Conservation (phyloP, 192 early-diverging fungal genomes). For the Allomyces macrogynus region DNA sequence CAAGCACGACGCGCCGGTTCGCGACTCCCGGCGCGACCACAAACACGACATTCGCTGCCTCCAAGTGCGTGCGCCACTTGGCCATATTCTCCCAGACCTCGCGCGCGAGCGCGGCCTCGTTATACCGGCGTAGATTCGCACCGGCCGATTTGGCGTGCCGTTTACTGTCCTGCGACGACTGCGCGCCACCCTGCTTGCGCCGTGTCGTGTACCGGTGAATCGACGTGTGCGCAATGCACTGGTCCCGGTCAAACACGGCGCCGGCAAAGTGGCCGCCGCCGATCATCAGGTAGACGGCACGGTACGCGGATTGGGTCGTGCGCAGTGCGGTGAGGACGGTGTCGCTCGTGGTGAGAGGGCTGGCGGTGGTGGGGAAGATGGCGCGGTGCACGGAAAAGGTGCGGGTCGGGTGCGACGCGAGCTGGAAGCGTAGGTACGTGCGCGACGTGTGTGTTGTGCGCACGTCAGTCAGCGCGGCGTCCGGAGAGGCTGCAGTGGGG, state of each 20-base stretch:
- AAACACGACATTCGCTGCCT: slow-evolving; percentile 47
- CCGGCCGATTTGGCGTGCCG: slow-evolving; percentile 74
- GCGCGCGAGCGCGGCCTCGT: slow-evolving; percentile 58
- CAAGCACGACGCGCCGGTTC: slow-evolving; percentile 10
- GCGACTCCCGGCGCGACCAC: slow-evolving; percentile 38
- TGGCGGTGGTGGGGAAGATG: neutral
- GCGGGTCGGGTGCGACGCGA: neutral
- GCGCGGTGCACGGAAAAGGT: neutral
- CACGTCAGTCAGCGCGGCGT: too few relatives aligned
- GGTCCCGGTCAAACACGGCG: slow-evolving; percentile 52
- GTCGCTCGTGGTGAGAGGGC: neutral
- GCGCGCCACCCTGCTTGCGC: slow-evolving; percentile 84
- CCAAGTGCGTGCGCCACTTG: slow-evolving; percentile 48
- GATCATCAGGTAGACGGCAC: slow-evolving; percentile 27
- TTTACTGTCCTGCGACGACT: slow-evolving; percentile 62
- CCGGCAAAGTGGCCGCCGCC: slow-evolving; percentile 85
- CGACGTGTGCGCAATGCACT: slow-evolving; percentile 64
- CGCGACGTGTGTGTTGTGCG: neutral
- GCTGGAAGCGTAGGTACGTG: neutral
- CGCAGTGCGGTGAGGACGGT: neutral
- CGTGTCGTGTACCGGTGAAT: slow-evolving; percentile 92
- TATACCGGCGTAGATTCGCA: slow-evolving; percentile 68
- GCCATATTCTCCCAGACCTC: slow-evolving; percentile 56
- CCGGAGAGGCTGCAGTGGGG: too few relatives aligned
- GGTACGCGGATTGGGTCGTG: neutral